Evolutionary conservation across 2,329 filamentous ascomycete species (phyloP).

Genomic region (Periconia digitata): DNA sequence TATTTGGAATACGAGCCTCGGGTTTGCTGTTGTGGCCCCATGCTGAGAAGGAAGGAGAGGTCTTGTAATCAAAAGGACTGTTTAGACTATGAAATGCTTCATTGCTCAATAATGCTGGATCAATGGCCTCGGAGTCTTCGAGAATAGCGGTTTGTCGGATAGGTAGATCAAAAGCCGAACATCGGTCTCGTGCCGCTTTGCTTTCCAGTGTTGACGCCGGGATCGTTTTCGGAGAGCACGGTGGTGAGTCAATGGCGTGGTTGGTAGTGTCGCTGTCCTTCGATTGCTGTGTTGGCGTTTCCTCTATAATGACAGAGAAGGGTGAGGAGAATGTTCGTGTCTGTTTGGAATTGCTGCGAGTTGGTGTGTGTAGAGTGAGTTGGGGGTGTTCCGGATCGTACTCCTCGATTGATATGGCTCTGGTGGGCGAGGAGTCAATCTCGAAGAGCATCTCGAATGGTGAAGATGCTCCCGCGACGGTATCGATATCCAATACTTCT

Average conservation of each 20-base stretch:
- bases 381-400: conserved; percentile 23
- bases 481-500: conserved; percentile 6
- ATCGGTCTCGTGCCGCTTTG: background rate
- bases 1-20: conserved; percentile 17
- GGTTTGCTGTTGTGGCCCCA: conserved; percentile 10
- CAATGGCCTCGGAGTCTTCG: conserved; percentile 28
- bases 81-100: conserved; percentile 19
- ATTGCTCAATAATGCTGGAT: conserved; percentile 28
- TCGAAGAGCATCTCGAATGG: conserved; percentile 20
- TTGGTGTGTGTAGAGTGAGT: conserved; percentile 18
- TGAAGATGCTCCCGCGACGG: conserved; percentile 19
- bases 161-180: conserved; percentile 20
- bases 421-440: conserved; percentile 7
- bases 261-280: background rate
- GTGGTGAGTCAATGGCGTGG: conserved; percentile 29
- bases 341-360: conserved; percentile 7
- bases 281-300: conserved; percentile 18
- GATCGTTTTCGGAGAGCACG: conserved; percentile 43
- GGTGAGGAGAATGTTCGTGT: conserved; percentile 22
- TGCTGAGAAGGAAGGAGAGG: background rate
- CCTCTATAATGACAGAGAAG: conserved; percentile 27
- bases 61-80: conserved; percentile 14
- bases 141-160: conserved; percentile 35
- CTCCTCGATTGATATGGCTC: conserved; percentile 7
- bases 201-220: conserved; percentile 17